These are phyloP conservation scores for Candida yuanshanica DNA, from an alignment of 805 yeast genomes.

Conservation along the genomic window DNA sequence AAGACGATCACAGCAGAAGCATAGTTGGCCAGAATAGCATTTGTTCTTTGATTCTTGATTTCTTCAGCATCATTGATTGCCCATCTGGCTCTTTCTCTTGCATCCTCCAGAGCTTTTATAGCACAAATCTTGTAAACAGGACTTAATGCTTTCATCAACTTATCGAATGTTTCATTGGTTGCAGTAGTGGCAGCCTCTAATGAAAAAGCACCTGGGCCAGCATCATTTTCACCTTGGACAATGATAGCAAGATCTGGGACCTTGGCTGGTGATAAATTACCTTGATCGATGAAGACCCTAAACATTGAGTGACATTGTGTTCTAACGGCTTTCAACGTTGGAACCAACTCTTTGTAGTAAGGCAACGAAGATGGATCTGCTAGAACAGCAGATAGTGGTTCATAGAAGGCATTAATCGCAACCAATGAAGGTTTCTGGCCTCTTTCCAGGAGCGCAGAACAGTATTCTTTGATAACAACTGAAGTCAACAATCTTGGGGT, in stretches of 20 bases:
- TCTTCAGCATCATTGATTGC: constrained; percentile 66
- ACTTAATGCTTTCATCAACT: constrained; percentile 53
- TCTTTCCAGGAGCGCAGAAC: constrained; percentile 25
- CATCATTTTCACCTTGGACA: constrained; percentile 90
- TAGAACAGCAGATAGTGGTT: constrained; percentile 31
- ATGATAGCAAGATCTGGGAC: constrained; percentile 82
- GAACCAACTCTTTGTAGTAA: constrained; percentile 76
- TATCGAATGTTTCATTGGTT: constrained; percentile 57
- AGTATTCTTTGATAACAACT: constrained; percentile 66
- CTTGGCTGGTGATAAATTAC: constrained; percentile 63
- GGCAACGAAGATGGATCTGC: constrained; percentile 41
- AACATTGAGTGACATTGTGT: constrained; percentile 82
- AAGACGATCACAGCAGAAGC: constrained; percentile 70
- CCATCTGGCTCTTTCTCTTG: constrained; percentile 57
- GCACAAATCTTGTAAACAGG: constrained; percentile 68
- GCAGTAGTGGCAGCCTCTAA: constrained; percentile 71
- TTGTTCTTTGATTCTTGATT: constrained; percentile 43
- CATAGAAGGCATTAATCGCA: constrained; percentile 24
- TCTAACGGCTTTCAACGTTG: constrained; percentile 77
- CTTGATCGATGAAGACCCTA: constrained; percentile 70
- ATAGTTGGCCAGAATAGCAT: constrained; percentile 62
- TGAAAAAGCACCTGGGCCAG: constrained; percentile 91
- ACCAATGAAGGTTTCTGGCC: constrained; percentile 18
- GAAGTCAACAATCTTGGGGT: constrained; percentile 75
- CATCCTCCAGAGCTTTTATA: constrained; percentile 70